Base-by-base conservation (phyloP, 2,329 filamentous ascomycete genomes). In the Kalaharituber pfeilii region DNA sequence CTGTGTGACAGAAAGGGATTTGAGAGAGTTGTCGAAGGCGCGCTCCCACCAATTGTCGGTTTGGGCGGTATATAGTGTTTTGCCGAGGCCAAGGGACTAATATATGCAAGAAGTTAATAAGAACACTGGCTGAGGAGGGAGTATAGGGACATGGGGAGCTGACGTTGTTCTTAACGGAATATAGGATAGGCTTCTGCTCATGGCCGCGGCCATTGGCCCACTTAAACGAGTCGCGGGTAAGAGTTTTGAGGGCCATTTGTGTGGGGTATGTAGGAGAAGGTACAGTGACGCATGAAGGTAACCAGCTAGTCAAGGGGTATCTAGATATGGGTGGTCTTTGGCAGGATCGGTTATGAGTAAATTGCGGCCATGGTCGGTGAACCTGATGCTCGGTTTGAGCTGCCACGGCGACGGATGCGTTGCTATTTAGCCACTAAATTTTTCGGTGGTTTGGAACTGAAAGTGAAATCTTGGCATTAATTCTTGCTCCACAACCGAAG, bases 41-140 rank as follows among this genome's bases (percentile, higher is more conserved):
- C 86, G 82, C 69, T 94, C 75, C 91, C 91, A 98, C 91, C 91
- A 98, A 67, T 94, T 87, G 66, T 95, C 89, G 62, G 74, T 77
- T 22, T 75, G 42, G 5, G 42, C 42, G 42, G 25, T 77, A 54
- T 76, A 75, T 60, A 78, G 78, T 67, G 85, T 86, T 66, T 84
- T 80, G 53, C 89, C 89, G 4, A 96, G 73, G 24, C 89, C 89
- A 52, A 84, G 74, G 26, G 77, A 39, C 33, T 39, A 18, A 15
- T 39, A 2, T 13, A 39, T 1, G 33, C 15, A 15, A 39, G 33
- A 18, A 33, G 33, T 39, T 39, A 39, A 8, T 39, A 39, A n/a
- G n/a, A n/a, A n/a, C n/a, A n/a, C n/a, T n/a, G n/a, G n/a, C 8
- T 18, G 8, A 49, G 9, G 22, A 26, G 18, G 6, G 22, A 15